Conservation (phyloP, 805 yeast genomes). For the Citeromyces matritensis region DNA sequence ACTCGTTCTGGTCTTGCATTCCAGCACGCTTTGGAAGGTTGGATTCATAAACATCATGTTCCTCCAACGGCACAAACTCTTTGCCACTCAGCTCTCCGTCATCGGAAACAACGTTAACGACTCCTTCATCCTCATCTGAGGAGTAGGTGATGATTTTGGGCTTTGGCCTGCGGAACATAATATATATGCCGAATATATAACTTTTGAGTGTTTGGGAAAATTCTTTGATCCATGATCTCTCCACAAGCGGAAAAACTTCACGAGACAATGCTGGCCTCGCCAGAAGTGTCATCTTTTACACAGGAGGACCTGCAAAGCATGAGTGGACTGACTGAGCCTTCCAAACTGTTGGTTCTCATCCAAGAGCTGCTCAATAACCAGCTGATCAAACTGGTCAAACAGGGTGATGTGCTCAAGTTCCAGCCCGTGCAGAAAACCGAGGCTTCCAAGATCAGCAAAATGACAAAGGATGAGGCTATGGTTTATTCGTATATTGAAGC, state of each 20-base stretch:
- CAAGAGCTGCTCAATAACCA: conserved; percentile 31
- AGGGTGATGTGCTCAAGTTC: conserved; percentile 53
- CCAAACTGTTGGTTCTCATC: conserved; percentile 20
- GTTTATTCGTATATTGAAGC: conserved; percentile 87
- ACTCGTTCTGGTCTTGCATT: conserved; percentile 6
- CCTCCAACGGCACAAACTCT: conserved; percentile 5
- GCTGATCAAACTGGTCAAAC: conserved; percentile 54
- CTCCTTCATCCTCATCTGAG: conserved; percentile 1
- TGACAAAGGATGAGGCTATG: conserved; percentile 82
- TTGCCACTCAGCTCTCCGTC: conserved; percentile 3
- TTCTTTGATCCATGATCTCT: conserved; percentile 1
- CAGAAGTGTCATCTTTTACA: background rate
- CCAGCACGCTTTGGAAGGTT: conserved; percentile 5
- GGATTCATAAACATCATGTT: conserved; percentile 5
- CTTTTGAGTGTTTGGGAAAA: too few species aligned
- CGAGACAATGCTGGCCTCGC: background rate
- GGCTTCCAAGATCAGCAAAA: conserved; percentile 61
- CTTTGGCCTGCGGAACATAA: too few species aligned
- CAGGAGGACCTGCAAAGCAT: background rate
- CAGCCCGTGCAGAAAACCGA: conserved; percentile 62
- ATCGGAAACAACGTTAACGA: conserved; percentile 1
- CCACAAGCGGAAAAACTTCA: background rate
- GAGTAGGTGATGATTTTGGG: background rate
- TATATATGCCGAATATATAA: background rate
- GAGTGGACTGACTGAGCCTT: background rate